Conservation (phyloP, 257 asterid genomes). For the Salvia hispanica region DNA sequence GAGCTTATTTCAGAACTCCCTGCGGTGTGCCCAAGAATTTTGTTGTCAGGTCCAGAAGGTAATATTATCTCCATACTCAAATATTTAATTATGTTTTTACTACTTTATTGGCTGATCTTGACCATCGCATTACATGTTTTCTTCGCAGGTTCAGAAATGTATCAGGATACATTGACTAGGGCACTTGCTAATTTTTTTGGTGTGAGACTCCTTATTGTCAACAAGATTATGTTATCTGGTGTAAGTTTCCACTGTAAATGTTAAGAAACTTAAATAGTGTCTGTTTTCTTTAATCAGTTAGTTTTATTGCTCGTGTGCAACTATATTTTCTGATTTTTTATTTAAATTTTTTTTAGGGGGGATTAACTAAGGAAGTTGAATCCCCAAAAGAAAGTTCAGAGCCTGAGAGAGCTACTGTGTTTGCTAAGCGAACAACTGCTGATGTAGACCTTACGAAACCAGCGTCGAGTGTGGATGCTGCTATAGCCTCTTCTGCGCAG, state of each 20-base stretch:
- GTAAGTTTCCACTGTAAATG: slow-evolving; percentile 49
- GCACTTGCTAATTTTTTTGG: slow-evolving; percentile 71
- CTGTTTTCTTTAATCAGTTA: slow-evolving; percentile 14
- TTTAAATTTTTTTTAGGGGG: slow-evolving; percentile 52
- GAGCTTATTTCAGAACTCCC: slow-evolving; percentile 70
- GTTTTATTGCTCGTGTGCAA: slow-evolving; percentile 9
- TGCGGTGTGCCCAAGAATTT: slow-evolving; percentile 72
- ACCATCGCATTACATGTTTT: slow-evolving; percentile 18
- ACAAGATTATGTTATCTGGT: slow-evolving; percentile 65
- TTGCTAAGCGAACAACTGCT: slow-evolving; percentile 64
- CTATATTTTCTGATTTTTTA: not conserved
- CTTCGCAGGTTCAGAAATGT: slow-evolving; percentile 82
- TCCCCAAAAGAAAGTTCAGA: slow-evolving; percentile 61
- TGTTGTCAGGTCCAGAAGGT: slow-evolving; percentile 93
- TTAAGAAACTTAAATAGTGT: slow-evolving; percentile 10
- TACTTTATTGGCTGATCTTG: slow-evolving; percentile 26
- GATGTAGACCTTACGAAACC: slow-evolving; percentile 67
- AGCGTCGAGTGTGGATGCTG: slow-evolving; percentile 71
- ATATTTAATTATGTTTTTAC: not conserved
- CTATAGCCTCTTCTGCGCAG: slow-evolving; percentile 54
- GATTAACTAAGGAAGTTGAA: slow-evolving; percentile 60
- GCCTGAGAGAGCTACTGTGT: slow-evolving; percentile 66
- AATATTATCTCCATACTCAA: slow-evolving; percentile 24
- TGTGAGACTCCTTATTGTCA: slow-evolving; percentile 72
- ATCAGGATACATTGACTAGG: slow-evolving; percentile 76